Evolutionary conservation across 345 rosid genomes (phyloP), one percentile per base, ranked within the genome.

Genomic region (Eucalyptus regnans): DNA sequence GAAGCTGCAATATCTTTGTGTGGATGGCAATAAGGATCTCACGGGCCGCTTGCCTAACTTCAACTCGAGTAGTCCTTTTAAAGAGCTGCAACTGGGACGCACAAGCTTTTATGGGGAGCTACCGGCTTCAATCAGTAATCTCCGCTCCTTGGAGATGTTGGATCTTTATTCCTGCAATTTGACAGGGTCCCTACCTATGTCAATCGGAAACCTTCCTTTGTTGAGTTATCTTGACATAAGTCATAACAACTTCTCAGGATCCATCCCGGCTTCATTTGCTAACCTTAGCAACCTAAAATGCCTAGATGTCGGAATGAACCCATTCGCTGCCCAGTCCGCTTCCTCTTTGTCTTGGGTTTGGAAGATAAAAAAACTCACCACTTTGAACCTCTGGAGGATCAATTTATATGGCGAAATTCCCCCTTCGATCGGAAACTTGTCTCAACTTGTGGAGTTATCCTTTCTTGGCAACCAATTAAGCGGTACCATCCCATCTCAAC

Each of bases 91-190:
- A 60, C 14, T 60, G 66, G 1, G 1, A 25, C 3, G 7, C 8
- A 87, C 90, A 8, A 44, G 48, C 27, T 87, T 90, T 68, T 89
- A 49, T 52, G 90, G 90, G 6, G 31, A 60, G 66, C 15, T 60
- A 27, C 31, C 68, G 16, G 33, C 68, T 60, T 60, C 68, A 27
- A 27, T 56, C 29, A 29, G 29, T 56, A 56, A 56, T 56, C 62
- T 64, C 41, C 76, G 37, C 20, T 64, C 76, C 0, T 0, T 64
- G 76, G 37, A 64, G 76, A 64, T 2, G 0, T n/a, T 64, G 76
- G 0, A n/a, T n/a, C 41, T n/a, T 14, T 0, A 14, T 0, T 64
- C 0, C 18, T 14, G 76, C 6, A 68, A 68, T 68, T 33, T 68
- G 29, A 56, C 43, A 0, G 43, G 79, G 79, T 68, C 41, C 20